Evolutionary conservation across 169 alveolate species (phyloP).

Genomic region (Eimeria nieschulzi): DNA sequence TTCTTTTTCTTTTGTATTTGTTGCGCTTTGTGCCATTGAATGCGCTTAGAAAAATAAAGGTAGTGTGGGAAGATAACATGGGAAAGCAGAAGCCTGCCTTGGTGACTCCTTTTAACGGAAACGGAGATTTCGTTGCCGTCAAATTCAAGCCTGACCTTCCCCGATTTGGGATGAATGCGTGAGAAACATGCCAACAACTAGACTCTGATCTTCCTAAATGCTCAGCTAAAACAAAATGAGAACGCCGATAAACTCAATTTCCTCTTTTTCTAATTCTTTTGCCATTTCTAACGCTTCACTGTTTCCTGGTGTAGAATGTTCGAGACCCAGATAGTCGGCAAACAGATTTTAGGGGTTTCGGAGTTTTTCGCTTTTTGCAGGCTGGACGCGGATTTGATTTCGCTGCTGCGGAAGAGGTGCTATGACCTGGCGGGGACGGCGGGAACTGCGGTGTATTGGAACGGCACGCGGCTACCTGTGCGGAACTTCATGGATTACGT

Average conservation of each 20-base stretch:
- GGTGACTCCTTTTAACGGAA: conserved; percentile 72
- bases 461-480: conserved; percentile 91
- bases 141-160: conserved; percentile 98
- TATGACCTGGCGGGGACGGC: conserved; percentile 99
- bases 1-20: background rate
- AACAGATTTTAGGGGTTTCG: no score
- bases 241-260: no score
- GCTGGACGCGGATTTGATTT: conserved; percentile 78
- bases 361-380: background rate
- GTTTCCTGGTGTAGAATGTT: no score
- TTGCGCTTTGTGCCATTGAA: background rate
- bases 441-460: conserved; percentile 93
- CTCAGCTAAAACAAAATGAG: no score
- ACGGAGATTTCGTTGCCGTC: conserved; percentile 83
- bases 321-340: no score
- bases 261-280: background rate
- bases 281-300: no score
- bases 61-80: conserved; percentile 80
- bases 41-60: conserved; percentile 71
- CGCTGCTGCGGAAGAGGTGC: conserved; percentile 96
- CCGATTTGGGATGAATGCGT: conserved; percentile 77
- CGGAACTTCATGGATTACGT: conserved; percentile 94
- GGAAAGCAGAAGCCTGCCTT: conserved; percentile 75
- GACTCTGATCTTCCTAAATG: no score
- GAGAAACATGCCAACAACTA: background rate